phyloP scores from a whole-genome alignment of 139 green algal genomes.

The Volvox reticuliferus region DNA sequence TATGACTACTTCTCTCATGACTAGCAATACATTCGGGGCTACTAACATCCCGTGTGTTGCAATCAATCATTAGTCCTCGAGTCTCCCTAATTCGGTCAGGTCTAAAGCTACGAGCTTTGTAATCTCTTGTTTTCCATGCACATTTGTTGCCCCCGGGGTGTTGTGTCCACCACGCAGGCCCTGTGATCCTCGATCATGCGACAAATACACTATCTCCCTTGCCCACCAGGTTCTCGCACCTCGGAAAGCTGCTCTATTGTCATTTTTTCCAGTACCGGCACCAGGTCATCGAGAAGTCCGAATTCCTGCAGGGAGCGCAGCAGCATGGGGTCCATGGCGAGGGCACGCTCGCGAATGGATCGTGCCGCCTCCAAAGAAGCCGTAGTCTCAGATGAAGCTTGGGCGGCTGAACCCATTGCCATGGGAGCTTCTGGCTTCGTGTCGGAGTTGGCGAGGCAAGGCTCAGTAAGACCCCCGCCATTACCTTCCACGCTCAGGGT shows the following conservation, averaged over 20 bases:
- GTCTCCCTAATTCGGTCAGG: too few relatives aligned
- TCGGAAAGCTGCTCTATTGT: neutral
- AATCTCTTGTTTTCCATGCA: neutral
- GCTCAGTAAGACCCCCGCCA: neutral
- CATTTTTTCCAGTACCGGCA: conserved; percentile 18
- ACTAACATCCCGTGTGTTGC: too few relatives aligned
- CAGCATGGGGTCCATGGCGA: neutral
- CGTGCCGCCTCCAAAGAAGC: neutral
- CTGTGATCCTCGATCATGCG: neutral
- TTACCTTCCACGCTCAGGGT: neutral
- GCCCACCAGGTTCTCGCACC: neutral
- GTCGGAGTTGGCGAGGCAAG: too few relatives aligned
- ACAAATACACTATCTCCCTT: neutral
- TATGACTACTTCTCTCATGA: too few relatives aligned
- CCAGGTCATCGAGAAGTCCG: neutral
- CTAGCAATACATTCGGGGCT: too few relatives aligned
- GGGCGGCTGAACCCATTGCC: neutral
- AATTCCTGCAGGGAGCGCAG: conserved; percentile 1
- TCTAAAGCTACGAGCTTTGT: too few relatives aligned
- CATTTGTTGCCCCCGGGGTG: neutral
- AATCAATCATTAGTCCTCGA: too few relatives aligned
- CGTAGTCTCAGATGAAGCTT: neutral
- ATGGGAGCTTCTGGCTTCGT: too few relatives aligned
- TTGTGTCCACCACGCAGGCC: neutral
- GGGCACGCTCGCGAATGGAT: neutral